Evolutionary conservation across 352 stramenopile genomes (phyloP), one percentile per base, ranked within the genome.

Genomic region (Globisporangium nunn): DNA sequence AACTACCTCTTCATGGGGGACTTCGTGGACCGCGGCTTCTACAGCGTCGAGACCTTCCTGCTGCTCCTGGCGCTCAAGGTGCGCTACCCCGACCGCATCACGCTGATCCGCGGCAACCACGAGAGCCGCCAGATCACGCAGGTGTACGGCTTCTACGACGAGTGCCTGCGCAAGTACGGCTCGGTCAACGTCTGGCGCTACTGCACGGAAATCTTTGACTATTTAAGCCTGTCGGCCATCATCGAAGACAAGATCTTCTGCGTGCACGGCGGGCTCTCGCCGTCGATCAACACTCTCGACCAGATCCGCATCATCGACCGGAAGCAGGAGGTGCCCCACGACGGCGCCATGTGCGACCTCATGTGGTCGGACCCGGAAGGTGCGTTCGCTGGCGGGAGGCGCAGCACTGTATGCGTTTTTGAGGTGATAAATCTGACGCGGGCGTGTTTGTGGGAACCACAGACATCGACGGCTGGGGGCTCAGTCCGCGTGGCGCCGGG

Each of bases 1-100:
- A 99, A 99, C 73, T 99, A 99, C 75, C 75, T 99, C 6, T 99
- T 99, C 72, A 93, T 99, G 69, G 98, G 98, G 28, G 98, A 99
- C 72, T 99, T 99, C 74, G 98, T 99, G 45, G 98, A 99, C 71
- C 89, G 98, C 46, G 98, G 98, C 8, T 99, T 98, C 70, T 99
- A 99, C 78, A 98, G 87, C 69, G 96, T 99, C 8, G 98, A 99
- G 74, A 99, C 97, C 7, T 99, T 99, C 64, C 61, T 99, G 14
- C 72, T 99, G 45, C 76, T 99, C 6, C 78, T 99, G 6, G 95
- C 96, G 5, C 80, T 99, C 6, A 99, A 99, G 75, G 96, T 99
- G 52, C 78, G 97, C 31, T 99, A 99, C 82, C 97, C 97, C 15
- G 96, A 99, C 68, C 86, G 97, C 31, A 99, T 99, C 67, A 99